A percentile compares a stretch with the other conserved stretches of the same genome.
These are phyloP conservation scores for Didymella sp. DNA, from an alignment of 2,329 filamentous ascomycete genomes.

Conservation along the genomic window DNA sequence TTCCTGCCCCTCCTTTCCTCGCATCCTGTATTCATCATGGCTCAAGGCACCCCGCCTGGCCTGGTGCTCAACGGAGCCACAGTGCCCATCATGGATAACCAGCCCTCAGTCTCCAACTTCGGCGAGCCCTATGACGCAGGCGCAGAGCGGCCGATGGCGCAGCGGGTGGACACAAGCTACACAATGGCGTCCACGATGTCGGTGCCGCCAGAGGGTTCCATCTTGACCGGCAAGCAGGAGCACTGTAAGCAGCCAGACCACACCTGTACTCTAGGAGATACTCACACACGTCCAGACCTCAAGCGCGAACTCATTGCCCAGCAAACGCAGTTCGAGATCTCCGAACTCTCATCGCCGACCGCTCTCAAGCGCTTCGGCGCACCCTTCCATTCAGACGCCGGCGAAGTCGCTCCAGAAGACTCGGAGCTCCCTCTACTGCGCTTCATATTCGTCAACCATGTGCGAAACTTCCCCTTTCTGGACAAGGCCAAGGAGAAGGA, in stretches of 20 bases:
- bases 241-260: constrained; percentile 71
- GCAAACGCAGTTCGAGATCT: constrained; percentile 89
- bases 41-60: constrained; percentile 31
- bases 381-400: constrained; percentile 89
- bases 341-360: constrained; percentile 91
- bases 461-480: constrained; percentile 96
- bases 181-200: constrained; percentile 54
- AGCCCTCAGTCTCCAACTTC: constrained; percentile 29
- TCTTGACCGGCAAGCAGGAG: constrained; percentile 94
- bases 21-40: constrained; percentile 29
- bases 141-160: constrained; percentile 27
- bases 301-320: constrained; percentile 93
- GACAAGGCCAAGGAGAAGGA: constrained; percentile 98
- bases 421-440: constrained; percentile 92
- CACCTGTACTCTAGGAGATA: neutral
- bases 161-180: constrained; percentile 43
- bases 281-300: constrained; percentile 67
- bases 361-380: constrained; percentile 94
- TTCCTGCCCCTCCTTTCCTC: constrained; percentile 12
- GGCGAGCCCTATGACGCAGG: constrained; percentile 21
- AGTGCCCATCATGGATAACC: constrained; percentile 40
- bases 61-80: constrained; percentile 40
- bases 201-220: constrained; percentile 61
- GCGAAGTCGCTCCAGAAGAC: constrained; percentile 90
- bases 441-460: constrained; percentile 97